phyloP scores from a whole-genome alignment of 2,329 filamentous ascomycete genomes.

The Paecilomyces variotii region DNA sequence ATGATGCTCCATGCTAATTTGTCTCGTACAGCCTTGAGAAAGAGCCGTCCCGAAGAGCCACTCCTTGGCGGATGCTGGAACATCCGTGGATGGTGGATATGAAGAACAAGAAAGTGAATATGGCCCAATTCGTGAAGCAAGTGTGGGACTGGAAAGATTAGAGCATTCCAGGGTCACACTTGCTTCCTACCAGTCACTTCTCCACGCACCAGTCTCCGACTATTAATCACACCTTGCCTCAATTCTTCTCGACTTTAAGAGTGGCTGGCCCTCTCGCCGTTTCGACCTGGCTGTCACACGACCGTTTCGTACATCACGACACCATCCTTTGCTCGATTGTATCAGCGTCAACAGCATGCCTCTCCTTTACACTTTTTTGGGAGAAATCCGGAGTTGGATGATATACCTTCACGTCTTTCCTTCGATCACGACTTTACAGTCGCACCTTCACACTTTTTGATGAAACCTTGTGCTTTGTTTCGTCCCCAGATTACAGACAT shows the following conservation, averaged over 20 bases:
- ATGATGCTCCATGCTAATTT: not conserved
- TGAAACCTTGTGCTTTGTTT: not conserved
- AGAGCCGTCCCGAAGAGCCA: conserved; percentile 75
- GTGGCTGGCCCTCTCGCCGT: conserved; percentile 17
- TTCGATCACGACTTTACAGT: not conserved
- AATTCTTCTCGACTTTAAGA: conserved; percentile 1
- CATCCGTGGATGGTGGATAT: conserved; percentile 99
- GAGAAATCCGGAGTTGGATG: conserved; percentile 13
- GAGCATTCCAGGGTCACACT: conserved; percentile 3
- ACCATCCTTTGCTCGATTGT: conserved; percentile 13
- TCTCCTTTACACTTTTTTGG: conserved; percentile 6
- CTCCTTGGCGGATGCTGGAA: conserved; percentile 97
- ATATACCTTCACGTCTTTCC: conserved; percentile 12
- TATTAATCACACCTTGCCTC: conserved; percentile 2
- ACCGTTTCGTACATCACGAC: conserved; percentile 13
- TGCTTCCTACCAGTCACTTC: not conserved
- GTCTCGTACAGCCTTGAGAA: conserved; percentile 69
- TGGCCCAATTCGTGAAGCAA: conserved; percentile 85
- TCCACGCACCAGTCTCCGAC: conserved; percentile 2
- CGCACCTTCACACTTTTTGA: not conserved
- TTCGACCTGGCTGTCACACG: conserved; percentile 21
- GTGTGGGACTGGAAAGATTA: conserved; percentile 94
- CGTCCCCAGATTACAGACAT: not conserved
- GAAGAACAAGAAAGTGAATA: conserved; percentile 92
- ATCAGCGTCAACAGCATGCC: conserved; percentile 9